These are phyloP conservation scores for Auricularia auricula-judae DNA, from an alignment of 768 basidiomycete genomes.

Conservation along the genomic window DNA sequence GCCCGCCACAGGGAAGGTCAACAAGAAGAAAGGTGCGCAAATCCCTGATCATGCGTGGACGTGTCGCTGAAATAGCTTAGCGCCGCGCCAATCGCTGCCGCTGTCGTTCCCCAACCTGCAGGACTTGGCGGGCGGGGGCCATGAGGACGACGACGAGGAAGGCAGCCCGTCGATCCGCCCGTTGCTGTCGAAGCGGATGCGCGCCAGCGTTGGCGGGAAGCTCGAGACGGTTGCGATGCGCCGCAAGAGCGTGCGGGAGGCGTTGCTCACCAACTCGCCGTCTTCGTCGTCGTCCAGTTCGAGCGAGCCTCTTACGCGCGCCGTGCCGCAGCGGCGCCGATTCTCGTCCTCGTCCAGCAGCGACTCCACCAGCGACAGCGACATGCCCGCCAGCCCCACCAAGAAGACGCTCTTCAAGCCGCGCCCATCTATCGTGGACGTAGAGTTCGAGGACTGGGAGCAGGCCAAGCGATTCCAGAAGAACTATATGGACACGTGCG, in stretches of 20 bases:
- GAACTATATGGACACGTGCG: constrained; percentile 69
- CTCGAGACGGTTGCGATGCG: constrained; percentile 44
- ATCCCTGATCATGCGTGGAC: too few relatives aligned
- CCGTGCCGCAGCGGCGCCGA: constrained; percentile 14
- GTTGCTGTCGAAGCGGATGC: constrained; percentile 9
- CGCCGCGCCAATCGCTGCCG: constrained; percentile 29
- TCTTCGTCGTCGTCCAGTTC: not conserved
- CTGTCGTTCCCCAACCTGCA: constrained; percentile 48
- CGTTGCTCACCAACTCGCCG: not conserved
- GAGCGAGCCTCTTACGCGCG: constrained; percentile 19
- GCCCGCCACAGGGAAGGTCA: not conserved
- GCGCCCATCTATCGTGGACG: not conserved
- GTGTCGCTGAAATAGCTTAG: not conserved
- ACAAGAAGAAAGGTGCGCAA: not conserved
- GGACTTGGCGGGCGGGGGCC: constrained; percentile 26
- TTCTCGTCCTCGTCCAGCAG: constrained; percentile 10
- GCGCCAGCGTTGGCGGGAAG: constrained; percentile 32
- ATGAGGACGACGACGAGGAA: constrained; percentile 48
- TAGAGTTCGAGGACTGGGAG: constrained; percentile 30
- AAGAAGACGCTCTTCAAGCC: constrained; percentile 17
- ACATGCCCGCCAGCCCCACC: constrained; percentile 15
- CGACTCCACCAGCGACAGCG: constrained; percentile 12
- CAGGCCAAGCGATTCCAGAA: constrained; percentile 57
- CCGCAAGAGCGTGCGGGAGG: constrained; percentile 62
- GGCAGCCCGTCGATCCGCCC: constrained; percentile 40